Percentiles rank a stretch among this genome's conserved stretches.
phyloP scores from a whole-genome alignment of 345 rosid genomes.

The Eucalyptus melliodora region DNA sequence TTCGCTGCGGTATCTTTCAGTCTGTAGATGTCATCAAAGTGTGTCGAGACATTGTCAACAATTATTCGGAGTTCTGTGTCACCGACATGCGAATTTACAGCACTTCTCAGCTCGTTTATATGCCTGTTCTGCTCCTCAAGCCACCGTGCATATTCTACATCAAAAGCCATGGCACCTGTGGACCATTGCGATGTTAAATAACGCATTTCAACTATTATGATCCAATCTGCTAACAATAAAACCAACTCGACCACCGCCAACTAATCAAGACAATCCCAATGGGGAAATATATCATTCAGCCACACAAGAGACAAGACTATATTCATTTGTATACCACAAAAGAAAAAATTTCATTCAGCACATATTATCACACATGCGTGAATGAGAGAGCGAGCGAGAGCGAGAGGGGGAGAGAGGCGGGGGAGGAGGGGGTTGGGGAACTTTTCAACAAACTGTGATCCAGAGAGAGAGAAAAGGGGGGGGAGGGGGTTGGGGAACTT shows the following conservation, averaged over 20 bases:
- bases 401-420: accelerated
- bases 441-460: background rate
- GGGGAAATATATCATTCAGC: background rate
- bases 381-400: background rate
- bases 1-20: conserved; percentile 85
- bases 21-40: conserved; percentile 78
- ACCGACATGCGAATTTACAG: conserved; percentile 94
- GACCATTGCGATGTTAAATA: background rate
- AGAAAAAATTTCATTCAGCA: background rate
- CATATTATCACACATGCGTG: background rate
- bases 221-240: background rate
- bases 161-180: conserved; percentile 92
- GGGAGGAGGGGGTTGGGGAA: background rate
- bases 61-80: conserved; percentile 81
- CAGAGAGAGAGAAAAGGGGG: background rate
- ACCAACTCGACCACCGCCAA: background rate
- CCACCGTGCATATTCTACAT: conserved; percentile 86
- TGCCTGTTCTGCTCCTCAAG: conserved; percentile 82
- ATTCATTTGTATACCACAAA: background rate
- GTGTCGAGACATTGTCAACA: conserved; percentile 58
- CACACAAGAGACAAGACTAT: background rate
- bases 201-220: background rate
- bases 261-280: background rate
- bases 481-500: background rate
- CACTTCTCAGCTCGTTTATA: conserved; percentile 78